Percentiles rank a stretch among this genome's conserved stretches.
Conservation (phyloP, 2,329 filamentous ascomycete genomes). For the Xylariaceae sp. region DNA sequence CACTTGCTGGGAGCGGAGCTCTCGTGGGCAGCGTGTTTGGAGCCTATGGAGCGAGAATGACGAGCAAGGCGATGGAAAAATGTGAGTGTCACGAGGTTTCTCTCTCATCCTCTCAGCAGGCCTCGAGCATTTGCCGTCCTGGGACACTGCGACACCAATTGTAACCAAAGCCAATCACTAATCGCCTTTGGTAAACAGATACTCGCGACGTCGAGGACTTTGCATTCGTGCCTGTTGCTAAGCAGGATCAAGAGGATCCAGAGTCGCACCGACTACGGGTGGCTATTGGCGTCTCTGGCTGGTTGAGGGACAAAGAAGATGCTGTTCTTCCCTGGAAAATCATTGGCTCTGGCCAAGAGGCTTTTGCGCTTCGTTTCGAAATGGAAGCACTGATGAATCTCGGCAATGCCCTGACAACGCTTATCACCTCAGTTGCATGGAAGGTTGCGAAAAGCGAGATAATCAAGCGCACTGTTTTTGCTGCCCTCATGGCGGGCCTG, state of each 20-base stretch:
- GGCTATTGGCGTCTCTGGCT: conserved; percentile 78
- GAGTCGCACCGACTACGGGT: conserved; percentile 68
- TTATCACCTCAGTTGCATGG: conserved; percentile 84
- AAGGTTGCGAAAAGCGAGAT: conserved; percentile 57
- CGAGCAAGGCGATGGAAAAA: conserved; percentile 78
- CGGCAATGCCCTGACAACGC: conserved; percentile 71
- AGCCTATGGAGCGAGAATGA: conserved; percentile 79
- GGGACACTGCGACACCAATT: too few species aligned
- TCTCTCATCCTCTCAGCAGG: too few species aligned
- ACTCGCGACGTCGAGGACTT: conserved; percentile 85
- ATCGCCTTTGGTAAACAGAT: too few species aligned
- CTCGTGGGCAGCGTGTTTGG: conserved; percentile 83
- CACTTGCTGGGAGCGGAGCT: conserved; percentile 73
- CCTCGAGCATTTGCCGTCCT: too few species aligned
- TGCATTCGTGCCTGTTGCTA: conserved; percentile 69
- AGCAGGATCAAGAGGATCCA: conserved; percentile 37
- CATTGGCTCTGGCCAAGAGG: conserved; percentile 64
- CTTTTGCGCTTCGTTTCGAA: conserved; percentile 83
- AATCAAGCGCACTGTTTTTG: conserved; percentile 45
- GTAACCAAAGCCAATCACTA: too few species aligned
- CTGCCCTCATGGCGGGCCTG: conserved; percentile 52
- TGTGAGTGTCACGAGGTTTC: too few species aligned
- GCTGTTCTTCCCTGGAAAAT: conserved; percentile 73
- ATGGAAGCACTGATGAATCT: conserved; percentile 71
- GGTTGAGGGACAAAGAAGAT: conserved; percentile 69